Base-by-base conservation (phyloP, 2,329 filamentous ascomycete genomes). In the Nemania diffusa region DNA sequence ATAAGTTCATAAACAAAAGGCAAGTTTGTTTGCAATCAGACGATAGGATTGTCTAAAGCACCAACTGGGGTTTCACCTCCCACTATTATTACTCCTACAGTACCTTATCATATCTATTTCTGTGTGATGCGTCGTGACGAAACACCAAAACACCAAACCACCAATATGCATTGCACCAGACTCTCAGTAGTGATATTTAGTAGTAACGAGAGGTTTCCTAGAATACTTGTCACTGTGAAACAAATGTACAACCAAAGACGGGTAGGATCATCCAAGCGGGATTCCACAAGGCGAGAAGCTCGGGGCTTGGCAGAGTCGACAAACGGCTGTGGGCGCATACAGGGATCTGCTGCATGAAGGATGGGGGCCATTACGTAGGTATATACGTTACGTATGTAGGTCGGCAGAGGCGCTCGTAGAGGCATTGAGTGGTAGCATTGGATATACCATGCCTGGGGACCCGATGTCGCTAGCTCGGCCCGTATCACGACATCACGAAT, bases 401-500 rank as follows among this genome's bases (percentile, higher is more conserved):
- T 20, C 27, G 57, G 40, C 50, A 53, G 50, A 53, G 50, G 50
- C 27, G 27, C 26, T 32, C 15, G 6, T 27, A 5, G 50, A 32
- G 32, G 46, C 4, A 40, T 40, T 15, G 34, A 27, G 15, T 50
- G 24, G 46, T 50, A 17, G 46, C 22, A 50, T 17, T 9, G 44
- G n/a, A 15, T n/a, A 26, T 26, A 17, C 5, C 15, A 32, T 52
- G 27, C 22, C 50, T 37, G n/a, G 44, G 44, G 37, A 58, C 29
- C 42, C 60, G 44, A 67, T 46, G 13, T 56, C 52, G 64, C 64
- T 60, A 51, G 64, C 42, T 69, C 67, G 67, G 63, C 50, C 66
- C 66, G 62, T 59, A 57, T 52, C 32, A 37, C 55, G 22, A 40
- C 65, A 59, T 60, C 32, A 40, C 24, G 22, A 55, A 53, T 44